These are phyloP conservation scores for Colletotrichum scovillei DNA, from an alignment of 2,329 filamentous ascomycete genomes.

Conservation along the genomic window DNA sequence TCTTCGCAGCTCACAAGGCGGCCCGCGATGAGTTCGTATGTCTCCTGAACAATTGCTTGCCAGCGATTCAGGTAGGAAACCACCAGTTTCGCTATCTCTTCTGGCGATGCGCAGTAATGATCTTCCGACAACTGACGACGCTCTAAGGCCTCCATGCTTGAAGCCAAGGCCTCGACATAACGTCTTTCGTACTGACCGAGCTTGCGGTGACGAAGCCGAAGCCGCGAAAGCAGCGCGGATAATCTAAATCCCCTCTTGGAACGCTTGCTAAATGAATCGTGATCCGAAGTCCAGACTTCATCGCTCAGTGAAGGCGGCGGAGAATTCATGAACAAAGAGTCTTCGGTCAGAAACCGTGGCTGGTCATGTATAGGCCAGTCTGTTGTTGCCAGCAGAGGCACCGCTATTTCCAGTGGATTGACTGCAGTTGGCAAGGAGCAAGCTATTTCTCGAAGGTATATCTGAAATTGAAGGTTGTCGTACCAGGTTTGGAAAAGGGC, in stretches of 20 bases:
- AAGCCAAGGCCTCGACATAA: background rate
- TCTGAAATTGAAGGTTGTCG: slow-evolving; percentile 41
- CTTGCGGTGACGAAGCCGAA: background rate
- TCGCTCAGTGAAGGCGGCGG: background rate
- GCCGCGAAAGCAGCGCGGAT: background rate
- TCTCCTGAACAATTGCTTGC: background rate
- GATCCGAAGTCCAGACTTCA: background rate
- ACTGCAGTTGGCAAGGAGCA: background rate
- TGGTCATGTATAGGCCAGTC: background rate
- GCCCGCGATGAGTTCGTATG: background rate
- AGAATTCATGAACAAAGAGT: background rate
- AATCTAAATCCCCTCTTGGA: background rate
- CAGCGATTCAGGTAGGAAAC: background rate
- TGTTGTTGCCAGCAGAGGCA: background rate
- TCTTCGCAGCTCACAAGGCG: background rate
- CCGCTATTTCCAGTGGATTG: background rate
- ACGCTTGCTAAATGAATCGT: background rate
- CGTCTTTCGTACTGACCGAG: background rate
- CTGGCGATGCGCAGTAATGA: background rate
- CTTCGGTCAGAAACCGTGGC: background rate
- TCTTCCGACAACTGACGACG: background rate
- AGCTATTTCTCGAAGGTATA: slow-evolving; percentile 38
- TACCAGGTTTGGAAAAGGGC: slow-evolving; percentile 36
- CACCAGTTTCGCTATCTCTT: background rate
- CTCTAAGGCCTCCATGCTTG: background rate